Evolutionary conservation across 2,329 filamentous ascomycete genomes (phyloP).

Genomic region (Pseudogymnoascus sp.): DNA sequence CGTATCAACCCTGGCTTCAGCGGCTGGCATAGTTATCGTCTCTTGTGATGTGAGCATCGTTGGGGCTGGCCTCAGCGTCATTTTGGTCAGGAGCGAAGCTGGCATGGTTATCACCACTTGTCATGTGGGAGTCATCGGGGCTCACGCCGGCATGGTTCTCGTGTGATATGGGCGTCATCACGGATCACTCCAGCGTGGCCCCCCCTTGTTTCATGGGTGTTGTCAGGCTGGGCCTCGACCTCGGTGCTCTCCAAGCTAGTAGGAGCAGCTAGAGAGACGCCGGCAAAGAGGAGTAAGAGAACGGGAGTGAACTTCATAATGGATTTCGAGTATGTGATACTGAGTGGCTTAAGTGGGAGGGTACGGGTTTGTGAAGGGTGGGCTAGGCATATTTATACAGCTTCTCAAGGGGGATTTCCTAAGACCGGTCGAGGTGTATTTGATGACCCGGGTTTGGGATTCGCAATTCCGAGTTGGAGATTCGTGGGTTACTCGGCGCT

Average conservation of each 20-base stretch:
- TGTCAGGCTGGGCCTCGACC: not conserved
- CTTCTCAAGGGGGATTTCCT: not conserved
- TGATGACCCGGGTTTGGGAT: not conserved
- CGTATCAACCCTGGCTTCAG: not conserved
- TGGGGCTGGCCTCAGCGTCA: not conserved
- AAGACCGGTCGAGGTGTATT: not conserved
- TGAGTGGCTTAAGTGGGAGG: not conserved
- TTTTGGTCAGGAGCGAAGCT: not conserved
- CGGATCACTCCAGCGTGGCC: not conserved
- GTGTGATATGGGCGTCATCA: not conserved
- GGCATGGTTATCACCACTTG: not conserved
- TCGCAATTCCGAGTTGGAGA: not conserved
- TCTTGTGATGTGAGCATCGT: not conserved
- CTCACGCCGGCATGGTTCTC: not conserved
- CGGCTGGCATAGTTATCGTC: not conserved
- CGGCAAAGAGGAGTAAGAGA: not conserved
- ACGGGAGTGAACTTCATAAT: not conserved
- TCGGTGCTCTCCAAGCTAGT: not conserved
- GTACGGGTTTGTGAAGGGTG: not conserved
- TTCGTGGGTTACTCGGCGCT: not conserved
- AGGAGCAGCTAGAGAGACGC: not conserved
- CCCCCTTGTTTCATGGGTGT: not conserved
- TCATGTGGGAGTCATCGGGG: not conserved
- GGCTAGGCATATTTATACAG: not conserved
- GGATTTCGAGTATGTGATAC: not conserved